Conservation (phyloP, 129 eudicot species). For the Saposhnikovia divaricata region DNA sequence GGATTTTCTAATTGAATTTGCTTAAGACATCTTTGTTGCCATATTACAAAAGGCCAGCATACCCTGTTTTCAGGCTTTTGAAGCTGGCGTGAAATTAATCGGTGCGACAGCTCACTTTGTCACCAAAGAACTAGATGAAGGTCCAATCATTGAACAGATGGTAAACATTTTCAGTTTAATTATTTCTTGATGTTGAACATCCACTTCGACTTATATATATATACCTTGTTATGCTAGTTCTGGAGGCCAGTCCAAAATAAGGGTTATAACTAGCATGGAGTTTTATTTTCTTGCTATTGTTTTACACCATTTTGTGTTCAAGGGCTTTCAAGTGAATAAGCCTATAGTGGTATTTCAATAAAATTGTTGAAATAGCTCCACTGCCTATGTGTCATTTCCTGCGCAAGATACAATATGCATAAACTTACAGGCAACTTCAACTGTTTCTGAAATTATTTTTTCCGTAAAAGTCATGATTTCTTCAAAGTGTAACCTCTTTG, state of each 20-base stretch:
- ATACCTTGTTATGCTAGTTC: not conserved
- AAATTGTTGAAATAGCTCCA: not conserved
- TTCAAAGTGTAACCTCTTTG: not conserved
- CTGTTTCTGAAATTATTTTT: not conserved
- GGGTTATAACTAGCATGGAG: not conserved
- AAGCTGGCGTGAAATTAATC: constrained; percentile 88
- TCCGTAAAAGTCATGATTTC: not conserved
- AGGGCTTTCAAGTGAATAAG: not conserved
- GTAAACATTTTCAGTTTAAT: constrained; percentile 26
- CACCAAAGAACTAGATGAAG: constrained; percentile 82
- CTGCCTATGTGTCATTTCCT: not conserved
- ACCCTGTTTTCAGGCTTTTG: constrained; percentile 61
- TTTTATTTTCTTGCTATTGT: not conserved
- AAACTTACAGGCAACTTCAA: not conserved
- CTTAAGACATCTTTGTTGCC: constrained; percentile 2
- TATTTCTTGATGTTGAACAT: not conserved
- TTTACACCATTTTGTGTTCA: not conserved
- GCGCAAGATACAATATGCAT: not conserved
- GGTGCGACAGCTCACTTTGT: constrained; percentile 98
- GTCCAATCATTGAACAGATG: constrained; percentile 96
- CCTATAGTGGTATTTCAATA: not conserved
- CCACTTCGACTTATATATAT: not conserved
- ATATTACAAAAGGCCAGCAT: constrained; percentile 1
- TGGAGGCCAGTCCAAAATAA: not conserved
- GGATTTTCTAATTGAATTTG: not conserved